phyloP scores from a whole-genome alignment of 2,329 filamentous ascomycete genomes.

The Aureobasidium pullulans region DNA sequence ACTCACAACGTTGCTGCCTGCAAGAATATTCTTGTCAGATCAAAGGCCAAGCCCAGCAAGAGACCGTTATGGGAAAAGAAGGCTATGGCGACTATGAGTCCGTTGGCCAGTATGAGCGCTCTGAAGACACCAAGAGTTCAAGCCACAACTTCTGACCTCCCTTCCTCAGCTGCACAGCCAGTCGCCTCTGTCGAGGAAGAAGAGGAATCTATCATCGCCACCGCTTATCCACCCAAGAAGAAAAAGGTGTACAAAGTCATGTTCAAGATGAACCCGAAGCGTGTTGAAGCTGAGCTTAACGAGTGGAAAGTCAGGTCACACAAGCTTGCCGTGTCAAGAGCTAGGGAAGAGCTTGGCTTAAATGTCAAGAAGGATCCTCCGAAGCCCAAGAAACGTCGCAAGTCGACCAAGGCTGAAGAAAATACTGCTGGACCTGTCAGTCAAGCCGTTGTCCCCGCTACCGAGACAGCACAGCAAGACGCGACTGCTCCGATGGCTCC shows the following conservation, averaged over 20 bases:
- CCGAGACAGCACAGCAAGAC: neutral
- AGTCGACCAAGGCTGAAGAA: neutral
- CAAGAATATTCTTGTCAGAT: conserved; percentile 11
- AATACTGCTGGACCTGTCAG: neutral
- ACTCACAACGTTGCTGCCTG: conserved; percentile 37
- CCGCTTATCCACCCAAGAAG: neutral
- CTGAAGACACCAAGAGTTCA: neutral
- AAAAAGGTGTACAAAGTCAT: conserved; percentile 4
- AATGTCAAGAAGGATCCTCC: neutral
- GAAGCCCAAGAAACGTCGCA: conserved; percentile 1
- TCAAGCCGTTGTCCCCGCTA: neutral
- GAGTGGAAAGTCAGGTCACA: conserved; percentile 11
- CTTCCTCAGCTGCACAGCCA: neutral
- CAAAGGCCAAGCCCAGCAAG: neutral
- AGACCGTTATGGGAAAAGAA: neutral
- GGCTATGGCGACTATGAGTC: neutral
- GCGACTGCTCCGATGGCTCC: neutral
- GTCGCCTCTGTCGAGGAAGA: neutral
- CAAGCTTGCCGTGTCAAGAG: conserved; percentile 1
- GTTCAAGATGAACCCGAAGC: conserved; percentile 12
- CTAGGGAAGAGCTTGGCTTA: neutral
- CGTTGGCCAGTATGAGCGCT: neutral
- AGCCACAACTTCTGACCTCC: neutral
- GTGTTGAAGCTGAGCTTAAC: conserved; percentile 6
- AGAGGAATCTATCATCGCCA: neutral